Evolutionary conservation across 2,329 filamentous ascomycete species (phyloP), one percentile per base, ranked within the genome.

Genomic region (Beauveria brongniartii): DNA sequence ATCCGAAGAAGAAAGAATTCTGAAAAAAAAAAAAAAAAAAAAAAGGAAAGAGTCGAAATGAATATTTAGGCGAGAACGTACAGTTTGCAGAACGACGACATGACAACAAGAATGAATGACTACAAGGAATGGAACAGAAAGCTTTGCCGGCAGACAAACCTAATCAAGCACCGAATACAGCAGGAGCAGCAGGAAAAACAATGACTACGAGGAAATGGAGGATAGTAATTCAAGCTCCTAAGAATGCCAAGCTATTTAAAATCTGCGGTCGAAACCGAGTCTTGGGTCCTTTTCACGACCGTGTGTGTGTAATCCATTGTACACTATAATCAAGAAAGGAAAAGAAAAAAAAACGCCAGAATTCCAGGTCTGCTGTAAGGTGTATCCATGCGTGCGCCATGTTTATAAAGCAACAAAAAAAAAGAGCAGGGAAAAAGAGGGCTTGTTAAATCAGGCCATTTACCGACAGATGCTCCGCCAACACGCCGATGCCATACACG

Each of bases 401-500:
- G 43, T 55, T 20, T 10, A 56, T 28, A 44, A 34, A 59, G 28
- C 37, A 28, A 52, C 30, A 55, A 58, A 20, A 50, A 43, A 44
- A 54, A 57, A 24, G 30, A 51, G 60, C 55, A 9, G 40, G 30
- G 55, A 37, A 47, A 46, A 3, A n/a, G 41, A 41, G 43, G 14
- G 52, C 16, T 8, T 14, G 26, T 57, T 40, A 60, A 18, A 59
- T 51, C 24, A 52, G 22, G 24, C 55, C 54, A 30, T 43, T 37
- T 18, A 76, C 82, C 48, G 73, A 77, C 61, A 85, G 79, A 59
- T 81, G 83, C 65, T 88, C 85, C 1, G 75, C 75, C n/a, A 84
- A 73, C 16, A 85, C 78, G 9, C 85, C 84, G 22, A 83, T 72
- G 1, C 78, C 80, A 66, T 88, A 89, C 1, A 80, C 80, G 2